A percentile compares a stretch with the other conserved stretches of the same genome.
phyloP scores from a whole-genome alignment of 2,329 filamentous ascomycete species.

The Ramularia endophylla region DNA sequence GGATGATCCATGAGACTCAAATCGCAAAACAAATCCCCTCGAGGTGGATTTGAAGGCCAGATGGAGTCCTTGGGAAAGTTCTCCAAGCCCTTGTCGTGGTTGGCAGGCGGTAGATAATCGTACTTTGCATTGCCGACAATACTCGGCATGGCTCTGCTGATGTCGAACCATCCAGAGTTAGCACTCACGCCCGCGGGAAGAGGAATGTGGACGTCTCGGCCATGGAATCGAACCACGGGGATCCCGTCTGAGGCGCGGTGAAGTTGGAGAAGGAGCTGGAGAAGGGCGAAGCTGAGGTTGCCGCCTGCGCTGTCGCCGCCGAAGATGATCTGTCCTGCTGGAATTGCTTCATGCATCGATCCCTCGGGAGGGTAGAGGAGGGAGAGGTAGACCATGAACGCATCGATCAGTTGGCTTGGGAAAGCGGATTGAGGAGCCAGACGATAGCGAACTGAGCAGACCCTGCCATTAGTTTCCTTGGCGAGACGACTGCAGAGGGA shows the following conservation, averaged over 20 bases:
- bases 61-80: constrained; percentile 44
- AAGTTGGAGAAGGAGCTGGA: constrained; percentile 64
- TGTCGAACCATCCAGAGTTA: constrained; percentile 66
- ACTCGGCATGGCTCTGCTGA: constrained; percentile 58
- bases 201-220: constrained; percentile 51
- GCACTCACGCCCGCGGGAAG: constrained; percentile 61
- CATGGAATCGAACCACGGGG: constrained; percentile 55
- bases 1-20: constrained; percentile 53
- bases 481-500: constrained; percentile 55
- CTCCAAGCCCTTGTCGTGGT: constrained; percentile 29
- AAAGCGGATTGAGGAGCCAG: constrained; percentile 71
- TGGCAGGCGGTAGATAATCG: constrained; percentile 56
- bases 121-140: constrained; percentile 48
- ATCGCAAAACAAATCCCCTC: constrained; percentile 45
- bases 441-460: constrained; percentile 68
- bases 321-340: constrained; percentile 61
- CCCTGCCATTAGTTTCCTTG: constrained; percentile 59
- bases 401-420: constrained; percentile 67
- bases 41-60: constrained; percentile 42
- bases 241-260: constrained; percentile 37
- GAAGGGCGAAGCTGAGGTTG: constrained; percentile 60
- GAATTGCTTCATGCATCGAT: constrained; percentile 60
- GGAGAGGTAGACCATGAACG: constrained; percentile 64
- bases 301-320: constrained; percentile 72
- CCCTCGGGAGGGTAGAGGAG: constrained; percentile 65